Evolutionary conservation across 257 asterid species (phyloP), one percentile per base, ranked within the genome.

Genomic region (Nicotiana benthamiana): DNA sequence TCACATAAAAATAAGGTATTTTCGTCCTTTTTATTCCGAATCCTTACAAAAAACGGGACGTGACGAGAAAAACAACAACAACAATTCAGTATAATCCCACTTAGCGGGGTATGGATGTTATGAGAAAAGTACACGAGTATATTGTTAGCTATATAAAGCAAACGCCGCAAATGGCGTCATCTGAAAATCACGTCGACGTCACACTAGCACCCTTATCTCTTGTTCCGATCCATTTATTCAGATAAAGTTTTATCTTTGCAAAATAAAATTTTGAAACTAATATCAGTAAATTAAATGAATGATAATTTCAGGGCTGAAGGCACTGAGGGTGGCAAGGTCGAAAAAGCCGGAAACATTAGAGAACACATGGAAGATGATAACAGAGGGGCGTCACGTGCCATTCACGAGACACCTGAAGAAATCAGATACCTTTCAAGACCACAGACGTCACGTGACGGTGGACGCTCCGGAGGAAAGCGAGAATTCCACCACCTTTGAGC

Each of bases 311-410:
- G 94, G 91, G 1, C 83, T 59, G 84, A 89, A 77, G 84, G 22
- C 88, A 16, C 78, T 83, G 80, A 81, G 67, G 72, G 93, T 86
- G 75, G 82, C 88, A 59, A 84, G 83, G 88, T 83, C 89, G 65
- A 83, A 81, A 84, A 86, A 32, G 83, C 93, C 86, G 10, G 91
- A 91, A 59, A 89, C 94, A 20, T 62, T 92, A 83, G 98, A 93
- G 88, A 86, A 82, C 88, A 92, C 95, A 43, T 93, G 97, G 98
- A 93, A 85, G 86, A 90, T 76, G 90, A 92, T 93, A 88, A 90
- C 90, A 6, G 96, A 90, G 76, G 88, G 91, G 3, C 89, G 90
- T 61, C 92, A 88, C 86, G 88, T 84, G 87, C 89, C 91, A 65
- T 88, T 86, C 83, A 84, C 87, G 86, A 85, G 88, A 79, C 90